A percentile compares a stretch with the other conserved stretches of the same genome.
phyloP scores from a whole-genome alignment of 495 filamentous ascomycete species.

The Penicillium cataractarum region DNA sequence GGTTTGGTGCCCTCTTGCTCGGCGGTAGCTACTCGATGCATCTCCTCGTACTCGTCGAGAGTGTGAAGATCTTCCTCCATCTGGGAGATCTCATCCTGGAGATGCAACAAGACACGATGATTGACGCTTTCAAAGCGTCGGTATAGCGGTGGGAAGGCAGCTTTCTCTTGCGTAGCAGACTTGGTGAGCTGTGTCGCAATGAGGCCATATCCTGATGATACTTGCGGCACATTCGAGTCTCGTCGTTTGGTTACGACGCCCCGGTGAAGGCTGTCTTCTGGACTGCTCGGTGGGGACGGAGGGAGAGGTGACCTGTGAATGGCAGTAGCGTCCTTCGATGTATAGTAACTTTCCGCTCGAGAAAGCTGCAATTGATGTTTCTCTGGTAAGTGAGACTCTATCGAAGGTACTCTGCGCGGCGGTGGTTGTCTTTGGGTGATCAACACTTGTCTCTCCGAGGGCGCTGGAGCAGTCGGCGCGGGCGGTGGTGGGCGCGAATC shows the following conservation, averaged over 20 bases:
- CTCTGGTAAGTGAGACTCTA: conserved; percentile 1
- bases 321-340: conserved; percentile 21
- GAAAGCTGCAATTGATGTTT: conserved; percentile 24
- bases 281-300: conserved; percentile 44
- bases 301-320: conserved; percentile 35
- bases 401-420: conserved; percentile 25
- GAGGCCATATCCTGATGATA: conserved; percentile 66
- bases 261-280: conserved; percentile 39
- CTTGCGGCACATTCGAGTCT: conserved; percentile 29
- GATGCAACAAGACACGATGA: conserved; percentile 79
- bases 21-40: conserved; percentile 57
- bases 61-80: conserved; percentile 74
- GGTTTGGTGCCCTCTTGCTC: conserved; percentile 51
- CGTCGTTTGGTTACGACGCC: conserved; percentile 28
- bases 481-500: conserved; percentile 29
- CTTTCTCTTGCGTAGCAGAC: conserved; percentile 34
- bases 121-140: conserved; percentile 84
- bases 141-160: conserved; percentile 69
- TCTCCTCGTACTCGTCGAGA: conserved; percentile 72
- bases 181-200: conserved; percentile 64
- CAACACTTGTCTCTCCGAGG: conserved; percentile 31
- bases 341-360: conserved; percentile 39
- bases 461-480: conserved; percentile 26
- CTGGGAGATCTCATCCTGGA: conserved; percentile 85
- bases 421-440: conserved; percentile 27